Evolutionary conservation across 305 asterid species (phyloP).

Genomic region (Fraxinus sp.): DNA sequence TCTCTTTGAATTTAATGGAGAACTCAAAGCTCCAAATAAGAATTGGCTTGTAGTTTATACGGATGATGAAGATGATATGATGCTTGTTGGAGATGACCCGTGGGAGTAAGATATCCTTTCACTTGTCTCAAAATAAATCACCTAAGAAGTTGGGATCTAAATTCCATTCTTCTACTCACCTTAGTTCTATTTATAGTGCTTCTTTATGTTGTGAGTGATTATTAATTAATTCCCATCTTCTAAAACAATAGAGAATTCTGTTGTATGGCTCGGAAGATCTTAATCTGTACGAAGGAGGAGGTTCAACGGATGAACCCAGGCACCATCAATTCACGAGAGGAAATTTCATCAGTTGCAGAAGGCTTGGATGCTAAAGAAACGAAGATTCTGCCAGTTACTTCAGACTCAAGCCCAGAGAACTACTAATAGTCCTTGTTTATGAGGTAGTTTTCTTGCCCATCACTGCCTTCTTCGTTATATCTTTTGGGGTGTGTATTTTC

Average conservation of each 20-base stretch:
- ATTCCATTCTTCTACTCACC: neutral
- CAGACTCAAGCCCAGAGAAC: conserved; percentile 31
- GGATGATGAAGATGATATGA: conserved; percentile 96
- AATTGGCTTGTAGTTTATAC: conserved; percentile 90
- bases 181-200: neutral
- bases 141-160: neutral
- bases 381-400: conserved; percentile 32
- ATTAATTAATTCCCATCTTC: neutral
- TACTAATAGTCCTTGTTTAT: conserved; percentile 22
- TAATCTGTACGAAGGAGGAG: conserved; percentile 79
- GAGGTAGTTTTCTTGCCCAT: conserved; percentile 17
- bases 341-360: conserved; percentile 56
- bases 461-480: neutral
- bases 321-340: conserved; percentile 62
- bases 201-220: conserved; percentile 9
- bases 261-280: conserved; percentile 83
- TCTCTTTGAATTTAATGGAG: conserved; percentile 84
- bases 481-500: neutral
- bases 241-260: conserved; percentile 70
- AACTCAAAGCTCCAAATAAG: conserved; percentile 57
- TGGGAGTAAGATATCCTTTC: conserved; percentile 75
- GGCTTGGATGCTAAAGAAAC: conserved; percentile 52
- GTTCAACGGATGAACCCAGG: conserved; percentile 77
- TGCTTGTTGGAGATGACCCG: conserved; percentile 99
- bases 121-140: neutral